These are phyloP conservation scores for Mycena pura DNA, from an alignment of 768 basidiomycete genomes.

Conservation along the genomic window DNA sequence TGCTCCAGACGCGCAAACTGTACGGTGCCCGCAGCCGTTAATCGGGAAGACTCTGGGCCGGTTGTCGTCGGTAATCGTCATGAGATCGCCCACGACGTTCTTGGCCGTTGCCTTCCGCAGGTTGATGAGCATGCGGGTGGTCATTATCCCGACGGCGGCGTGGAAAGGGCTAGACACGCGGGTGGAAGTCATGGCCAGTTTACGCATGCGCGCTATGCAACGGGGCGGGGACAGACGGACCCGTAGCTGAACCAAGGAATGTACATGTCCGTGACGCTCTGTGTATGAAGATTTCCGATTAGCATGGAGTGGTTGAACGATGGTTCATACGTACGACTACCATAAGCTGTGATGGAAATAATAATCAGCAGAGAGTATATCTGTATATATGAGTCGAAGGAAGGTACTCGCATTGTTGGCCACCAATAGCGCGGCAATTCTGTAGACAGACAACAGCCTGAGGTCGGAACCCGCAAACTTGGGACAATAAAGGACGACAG, in stretches of 20 bases:
- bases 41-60: no score
- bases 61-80: no score
- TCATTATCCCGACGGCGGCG: conserved; percentile 52
- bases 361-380: not conserved
- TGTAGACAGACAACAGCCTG: no score
- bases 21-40: no score
- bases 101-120: conserved; percentile 42
- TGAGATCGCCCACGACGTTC: not conserved
- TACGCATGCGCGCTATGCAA: no score
- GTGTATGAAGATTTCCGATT: not conserved
- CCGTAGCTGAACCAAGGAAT: conserved; percentile 61
- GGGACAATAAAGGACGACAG: not conserved
- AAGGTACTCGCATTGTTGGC: conserved; percentile 51
- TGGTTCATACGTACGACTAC: conserved; percentile 18
- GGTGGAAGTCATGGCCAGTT: not conserved
- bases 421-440: conserved; percentile 45
- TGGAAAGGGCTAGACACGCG: conserved; percentile 46
- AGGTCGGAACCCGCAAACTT: no score
- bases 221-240: conserved; percentile 26
- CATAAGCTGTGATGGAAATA: conserved; percentile 10
- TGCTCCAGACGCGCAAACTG: no score
- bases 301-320: not conserved
- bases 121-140: conserved; percentile 52
- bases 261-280: conserved; percentile 49
- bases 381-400: not conserved